Evolutionary conservation across 2,329 filamentous ascomycete species (phyloP), one percentile per base, ranked within the genome.

Genomic region (Aspergillus aculeatinus): DNA sequence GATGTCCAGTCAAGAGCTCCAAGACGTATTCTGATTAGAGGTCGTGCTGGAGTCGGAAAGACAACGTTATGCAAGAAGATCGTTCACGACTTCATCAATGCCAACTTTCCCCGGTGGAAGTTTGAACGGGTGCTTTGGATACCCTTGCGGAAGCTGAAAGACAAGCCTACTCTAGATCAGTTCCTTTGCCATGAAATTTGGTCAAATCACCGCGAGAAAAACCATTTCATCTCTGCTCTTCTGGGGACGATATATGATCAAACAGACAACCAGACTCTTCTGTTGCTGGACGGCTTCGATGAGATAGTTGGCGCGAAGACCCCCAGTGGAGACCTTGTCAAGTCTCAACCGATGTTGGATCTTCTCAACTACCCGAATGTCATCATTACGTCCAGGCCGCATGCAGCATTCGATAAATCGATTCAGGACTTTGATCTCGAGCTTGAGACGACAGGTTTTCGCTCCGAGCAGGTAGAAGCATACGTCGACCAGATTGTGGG

Each of bases 41-140:
- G 75, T 42, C 69, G 68, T 9, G 73, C 76, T 0, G 76, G 77
- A 48, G 70, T 78, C 1, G 76, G 76, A 2, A 80, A 79, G 67
- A 76, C 75, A 5, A 79, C 77, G 1, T 60, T 79, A 16, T 79
- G 76, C 67, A 79, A 79, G 59, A 79, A 78, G 64, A 75, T 78
- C 10, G 68, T 79, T 35, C 55, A 76, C 57, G 72, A 76, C 11
- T 78, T 75, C 63, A 53, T 50, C 4, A 39, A 66, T 31, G 51
- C 55, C n/a, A 55, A 55, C 21, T 66, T 67, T 35, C 75, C 70
- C 72, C 49, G 31, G 0, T 39, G 68, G 0, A 33, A 68, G 6
- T 79, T 78, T 58, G 70, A 78, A 60, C 70, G 75, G 16, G 29
- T 79, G 1, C 64, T 80, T 52, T 80, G 76, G 77, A 57, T 80